Percentiles rank a stretch among this genome's conserved stretches.
These are phyloP conservation scores for Coniochaeta sp. DNA, from an alignment of 2,329 filamentous ascomycete species.

Conservation along the genomic window DNA sequence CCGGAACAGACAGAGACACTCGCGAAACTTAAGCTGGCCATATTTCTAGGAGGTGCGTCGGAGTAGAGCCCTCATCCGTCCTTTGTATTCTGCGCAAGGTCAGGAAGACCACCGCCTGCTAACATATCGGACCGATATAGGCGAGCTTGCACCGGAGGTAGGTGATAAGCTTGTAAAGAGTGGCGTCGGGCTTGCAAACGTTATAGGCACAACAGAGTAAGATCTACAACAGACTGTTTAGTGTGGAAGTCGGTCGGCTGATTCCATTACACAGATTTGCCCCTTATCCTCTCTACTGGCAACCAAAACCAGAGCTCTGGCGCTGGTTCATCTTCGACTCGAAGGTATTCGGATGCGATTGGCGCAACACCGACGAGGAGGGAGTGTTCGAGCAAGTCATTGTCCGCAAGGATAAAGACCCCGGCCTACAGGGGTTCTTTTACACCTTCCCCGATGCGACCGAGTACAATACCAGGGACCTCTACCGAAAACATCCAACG, in stretches of 20 bases:
- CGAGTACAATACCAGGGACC: conserved; percentile 36
- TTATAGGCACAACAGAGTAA: conserved; percentile 36
- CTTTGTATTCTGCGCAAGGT: no score
- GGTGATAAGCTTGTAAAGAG: conserved; percentile 29
- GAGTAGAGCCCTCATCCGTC: no score
- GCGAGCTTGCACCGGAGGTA: conserved; percentile 27
- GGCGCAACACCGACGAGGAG: conserved; percentile 26
- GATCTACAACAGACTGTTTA: conserved; percentile 6
- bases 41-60: no score
- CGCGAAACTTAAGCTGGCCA: no score
- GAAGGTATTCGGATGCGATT: conserved; percentile 33
- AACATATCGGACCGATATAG: conserved; percentile 12
- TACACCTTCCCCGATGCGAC: conserved; percentile 29
- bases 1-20: no score
- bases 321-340: conserved; percentile 35
- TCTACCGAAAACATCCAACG: conserved; percentile 33
- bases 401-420: conserved; percentile 27
- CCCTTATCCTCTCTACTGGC: conserved; percentile 26
- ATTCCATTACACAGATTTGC: conserved; percentile 18
- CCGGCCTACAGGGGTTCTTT: conserved; percentile 30
- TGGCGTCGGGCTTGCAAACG: conserved; percentile 26
- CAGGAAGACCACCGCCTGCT: no score
- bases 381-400: conserved; percentile 31
- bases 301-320: conserved; percentile 27
- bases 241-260: background rate